Percentiles rank a stretch among this genome's conserved stretches.
Conservation (phyloP, 1,139 yeast genomes). For the Geotrichum macrosporum region DNA sequence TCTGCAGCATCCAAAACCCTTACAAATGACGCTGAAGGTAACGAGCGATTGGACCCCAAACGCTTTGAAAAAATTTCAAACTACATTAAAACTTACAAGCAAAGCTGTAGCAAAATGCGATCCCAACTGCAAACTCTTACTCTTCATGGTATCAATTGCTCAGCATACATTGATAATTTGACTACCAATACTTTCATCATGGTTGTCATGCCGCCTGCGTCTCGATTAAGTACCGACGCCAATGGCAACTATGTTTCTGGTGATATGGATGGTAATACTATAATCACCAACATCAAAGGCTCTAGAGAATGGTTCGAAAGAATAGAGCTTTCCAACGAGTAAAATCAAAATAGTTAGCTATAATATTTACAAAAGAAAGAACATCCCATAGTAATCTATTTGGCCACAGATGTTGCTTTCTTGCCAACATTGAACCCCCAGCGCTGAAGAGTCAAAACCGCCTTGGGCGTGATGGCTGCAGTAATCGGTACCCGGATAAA, state of each 20-base stretch:
- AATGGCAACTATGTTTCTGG: conserved; percentile 26
- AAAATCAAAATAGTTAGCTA: neutral
- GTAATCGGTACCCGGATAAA: conserved; percentile 82
- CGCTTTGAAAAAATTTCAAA: conserved; percentile 91
- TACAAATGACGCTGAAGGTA: conserved; percentile 11
- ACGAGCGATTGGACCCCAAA: conserved; percentile 61
- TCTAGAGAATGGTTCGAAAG: conserved; percentile 65
- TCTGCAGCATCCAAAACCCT: conserved; percentile 9
- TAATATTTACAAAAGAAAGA: too few relatives aligned
- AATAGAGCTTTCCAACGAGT: conserved; percentile 38
- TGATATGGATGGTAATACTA: conserved; percentile 57
- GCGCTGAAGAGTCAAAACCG: conserved; percentile 58
- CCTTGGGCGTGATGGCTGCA: conserved; percentile 85
- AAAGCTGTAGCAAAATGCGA: conserved; percentile 82
- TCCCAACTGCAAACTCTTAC: conserved; percentile 76
- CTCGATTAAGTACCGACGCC: conserved; percentile 3
- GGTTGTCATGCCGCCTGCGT: conserved; percentile 50
- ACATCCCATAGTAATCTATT: too few relatives aligned
- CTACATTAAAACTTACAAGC: conserved; percentile 90
- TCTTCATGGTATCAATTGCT: conserved; percentile 66
- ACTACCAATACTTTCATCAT: conserved; percentile 73
- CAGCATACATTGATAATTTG: conserved; percentile 64
- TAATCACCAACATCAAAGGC: conserved; percentile 62
- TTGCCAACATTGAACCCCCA: conserved; percentile 82
- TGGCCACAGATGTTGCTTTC: conserved; percentile 35